Evolutionary conservation across 495 filamentous ascomycete genomes (phyloP), one percentile per base, ranked within the genome.

Genomic region (Penicillium argentinense): DNA sequence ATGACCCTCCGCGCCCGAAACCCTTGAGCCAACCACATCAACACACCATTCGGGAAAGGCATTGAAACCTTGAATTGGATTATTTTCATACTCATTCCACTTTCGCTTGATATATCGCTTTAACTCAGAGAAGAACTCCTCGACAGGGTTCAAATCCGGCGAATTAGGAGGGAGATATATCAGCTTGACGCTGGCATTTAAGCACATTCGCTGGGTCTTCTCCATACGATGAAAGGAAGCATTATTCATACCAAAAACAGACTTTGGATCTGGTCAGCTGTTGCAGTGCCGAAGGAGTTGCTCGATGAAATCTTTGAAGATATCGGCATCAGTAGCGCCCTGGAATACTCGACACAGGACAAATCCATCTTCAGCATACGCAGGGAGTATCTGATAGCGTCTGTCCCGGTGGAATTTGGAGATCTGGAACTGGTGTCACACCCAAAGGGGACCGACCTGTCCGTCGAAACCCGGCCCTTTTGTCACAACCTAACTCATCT

Each of bases 91-190:
- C 19, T 14, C 12, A n/a, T 38, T 5, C 39, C 16, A 50, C 16
- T 32, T 23, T 37, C 47, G 39, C 43, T 37, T 50, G 19, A 50
- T 43, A n/a, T 43, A 50, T 30, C 39, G 39, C 22, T 50, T 50
- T 5, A 50, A 33, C 39, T 50, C 24, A 27, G 47, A 30, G 23
- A 50, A 50, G 9, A 43, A 50, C 30, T 50, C 46, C 28, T 47
- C 46, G 22, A 49, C 42, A 2, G 46, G 46, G 19, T 49, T 49
- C 4, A 49, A 29, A 34, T 49, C 46, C 3, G 46, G 37, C 1
- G 38, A 49, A 30, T 42, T 42, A 9, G 46, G 46, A 13, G 46
- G 46, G 13, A 49, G 22, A n/a, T 49, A 49, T 14, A 49, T 28
- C 26, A 49, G 26, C 28, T 42, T 42, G 6, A 42, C 46, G 22